Conservation (phyloP, 1,139 yeast species). For the Debaryomyces udenii region DNA sequence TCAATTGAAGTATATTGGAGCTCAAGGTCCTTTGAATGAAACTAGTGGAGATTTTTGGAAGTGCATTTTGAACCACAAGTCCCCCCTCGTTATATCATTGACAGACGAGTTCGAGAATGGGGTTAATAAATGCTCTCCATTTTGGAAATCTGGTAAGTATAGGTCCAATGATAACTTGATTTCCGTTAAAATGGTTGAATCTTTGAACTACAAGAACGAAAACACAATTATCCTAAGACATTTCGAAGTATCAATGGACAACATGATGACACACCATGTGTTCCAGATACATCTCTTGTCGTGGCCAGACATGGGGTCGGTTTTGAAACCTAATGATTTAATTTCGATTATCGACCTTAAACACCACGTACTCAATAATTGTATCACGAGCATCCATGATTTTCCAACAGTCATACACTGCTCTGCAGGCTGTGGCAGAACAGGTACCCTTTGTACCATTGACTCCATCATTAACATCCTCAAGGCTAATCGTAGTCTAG, state of each 20-base stretch:
- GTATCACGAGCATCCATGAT: conserved; percentile 13
- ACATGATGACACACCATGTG: conserved; percentile 29
- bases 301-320: conserved; percentile 59
- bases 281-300: conserved; percentile 52
- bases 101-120: conserved; percentile 58
- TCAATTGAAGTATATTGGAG: conserved; percentile 63
- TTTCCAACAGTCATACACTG: conserved; percentile 73
- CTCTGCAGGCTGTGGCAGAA: conserved; percentile 92
- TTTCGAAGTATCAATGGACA: conserved; percentile 34
- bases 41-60: conserved; percentile 85
- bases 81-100: conserved; percentile 48
- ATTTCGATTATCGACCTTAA: conserved; percentile 46
- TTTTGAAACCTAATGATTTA: conserved; percentile 41
- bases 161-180: conserved; percentile 38
- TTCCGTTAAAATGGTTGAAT: conserved; percentile 29
- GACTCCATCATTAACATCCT: conserved; percentile 63
- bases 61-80: conserved; percentile 52
- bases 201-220: conserved; percentile 12
- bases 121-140: conserved; percentile 57
- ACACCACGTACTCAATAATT: conserved; percentile 27
- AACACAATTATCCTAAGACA: conserved; percentile 34
- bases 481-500: conserved; percentile 15
- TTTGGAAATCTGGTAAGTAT: conserved; percentile 53
- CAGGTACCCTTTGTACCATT: conserved; percentile 81
- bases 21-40: conserved; percentile 81